These are phyloP conservation scores for Beauveria sp. DNA, from an alignment of 2,329 filamentous ascomycete species.

Conservation along the genomic window DNA sequence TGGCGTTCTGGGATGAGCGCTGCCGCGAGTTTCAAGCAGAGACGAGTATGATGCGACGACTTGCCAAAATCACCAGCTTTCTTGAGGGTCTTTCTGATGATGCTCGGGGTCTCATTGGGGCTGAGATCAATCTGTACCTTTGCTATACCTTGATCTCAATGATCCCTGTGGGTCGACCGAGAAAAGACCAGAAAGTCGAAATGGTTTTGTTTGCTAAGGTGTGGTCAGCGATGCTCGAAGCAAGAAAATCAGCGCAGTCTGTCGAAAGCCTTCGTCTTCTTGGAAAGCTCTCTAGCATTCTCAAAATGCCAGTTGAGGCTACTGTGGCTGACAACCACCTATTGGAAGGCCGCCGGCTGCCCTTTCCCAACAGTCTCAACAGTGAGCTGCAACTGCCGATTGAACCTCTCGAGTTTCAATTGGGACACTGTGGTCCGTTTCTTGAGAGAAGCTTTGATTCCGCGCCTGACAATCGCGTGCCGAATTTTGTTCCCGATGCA, in stretches of 20 bases:
- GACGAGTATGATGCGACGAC: constrained; percentile 32
- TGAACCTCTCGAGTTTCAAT: constrained; percentile 48
- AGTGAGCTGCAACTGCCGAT: constrained; percentile 7
- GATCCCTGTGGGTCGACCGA: neutral
- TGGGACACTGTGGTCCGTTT: constrained; percentile 62
- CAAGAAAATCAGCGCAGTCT: constrained; percentile 11
- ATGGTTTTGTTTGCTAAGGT: constrained; percentile 11
- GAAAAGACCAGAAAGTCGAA: neutral
- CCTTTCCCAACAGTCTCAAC: neutral
- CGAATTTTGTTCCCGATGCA: constrained; percentile 61
- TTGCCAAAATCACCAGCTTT: constrained; percentile 40
- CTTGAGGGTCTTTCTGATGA: constrained; percentile 32
- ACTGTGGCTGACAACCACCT: neutral
- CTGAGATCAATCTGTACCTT: constrained; percentile 26
- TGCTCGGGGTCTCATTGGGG: constrained; percentile 19
- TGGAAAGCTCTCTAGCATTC: constrained; percentile 8
- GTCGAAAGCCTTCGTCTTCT: constrained; percentile 10
- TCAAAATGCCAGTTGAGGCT: constrained; percentile 12
- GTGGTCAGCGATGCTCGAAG: constrained; percentile 13
- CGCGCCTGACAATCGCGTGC: constrained; percentile 56
- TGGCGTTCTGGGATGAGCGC: constrained; percentile 11
- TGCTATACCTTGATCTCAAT: constrained; percentile 23
- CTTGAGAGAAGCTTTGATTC: constrained; percentile 69
- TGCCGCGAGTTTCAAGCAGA: constrained; percentile 40
- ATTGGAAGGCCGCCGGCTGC: neutral